phyloP scores from a whole-genome alignment of 495 filamentous ascomycete genomes.

The Letharia columbiana region DNA sequence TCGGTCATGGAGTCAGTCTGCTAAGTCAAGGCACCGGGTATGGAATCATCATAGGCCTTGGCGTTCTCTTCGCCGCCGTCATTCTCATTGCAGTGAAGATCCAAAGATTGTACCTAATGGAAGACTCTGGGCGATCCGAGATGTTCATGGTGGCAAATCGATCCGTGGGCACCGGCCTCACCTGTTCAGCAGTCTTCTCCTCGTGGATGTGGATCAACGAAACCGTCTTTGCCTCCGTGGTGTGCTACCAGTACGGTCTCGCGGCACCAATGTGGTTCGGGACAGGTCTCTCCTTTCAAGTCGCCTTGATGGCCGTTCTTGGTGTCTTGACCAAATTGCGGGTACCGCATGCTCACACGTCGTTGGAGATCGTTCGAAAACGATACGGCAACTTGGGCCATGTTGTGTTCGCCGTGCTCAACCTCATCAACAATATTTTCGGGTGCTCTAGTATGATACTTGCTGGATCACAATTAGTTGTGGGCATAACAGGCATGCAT shows the following conservation, averaged over 20 bases:
- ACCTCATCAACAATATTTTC: constrained; percentile 37
- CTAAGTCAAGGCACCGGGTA: neutral
- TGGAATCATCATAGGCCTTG: neutral
- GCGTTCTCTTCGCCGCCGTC: neutral
- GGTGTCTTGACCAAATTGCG: constrained; percentile 19
- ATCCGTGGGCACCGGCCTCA: too few relatives aligned
- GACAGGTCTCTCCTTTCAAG: neutral
- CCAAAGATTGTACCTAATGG: neutral
- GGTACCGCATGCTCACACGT: constrained; percentile 35
- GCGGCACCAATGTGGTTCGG: neutral
- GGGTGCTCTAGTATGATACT: constrained; percentile 34
- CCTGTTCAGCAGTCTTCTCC: too few relatives aligned
- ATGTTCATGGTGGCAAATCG: too few relatives aligned
- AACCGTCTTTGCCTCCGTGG: neutral
- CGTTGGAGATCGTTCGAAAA: constrained; percentile 31
- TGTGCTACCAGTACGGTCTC: neutral
- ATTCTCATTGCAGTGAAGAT: neutral
- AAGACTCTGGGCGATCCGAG: neutral
- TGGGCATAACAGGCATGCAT: constrained; percentile 35
- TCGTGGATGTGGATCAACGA: too few relatives aligned
- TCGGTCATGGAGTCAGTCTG: neutral
- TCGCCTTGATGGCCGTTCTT: neutral
- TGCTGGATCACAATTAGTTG: constrained; percentile 35
- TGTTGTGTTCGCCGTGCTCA: constrained; percentile 32
- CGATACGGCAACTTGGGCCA: constrained; percentile 33